Evolutionary conservation across 768 basidiomycete species (phyloP).

Genomic region (Suillus brevipes): DNA sequence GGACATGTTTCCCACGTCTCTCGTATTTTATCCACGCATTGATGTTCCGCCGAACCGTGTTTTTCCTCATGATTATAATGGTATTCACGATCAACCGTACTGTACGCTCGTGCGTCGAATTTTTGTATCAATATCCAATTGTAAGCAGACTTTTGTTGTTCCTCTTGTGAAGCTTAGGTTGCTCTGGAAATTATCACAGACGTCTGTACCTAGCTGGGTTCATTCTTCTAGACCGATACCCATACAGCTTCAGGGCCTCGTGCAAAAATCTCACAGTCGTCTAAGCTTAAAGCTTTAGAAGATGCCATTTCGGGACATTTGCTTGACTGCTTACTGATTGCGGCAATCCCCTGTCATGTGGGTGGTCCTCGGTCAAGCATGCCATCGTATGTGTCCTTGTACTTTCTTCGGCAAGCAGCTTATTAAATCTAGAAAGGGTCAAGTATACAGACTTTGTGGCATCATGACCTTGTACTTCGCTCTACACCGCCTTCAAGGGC

Average conservation of each 20-base stretch:
- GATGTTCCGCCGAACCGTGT: neutral
- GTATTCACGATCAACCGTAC: slow-evolving; percentile 6
- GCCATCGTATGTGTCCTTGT: slow-evolving; percentile 23
- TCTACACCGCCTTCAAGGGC: neutral
- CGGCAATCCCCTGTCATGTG: slow-evolving; percentile 11
- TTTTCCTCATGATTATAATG: slow-evolving; percentile 4
- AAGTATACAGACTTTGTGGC: slow-evolving; percentile 4
- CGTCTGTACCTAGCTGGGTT: neutral
- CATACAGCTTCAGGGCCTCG: no score
- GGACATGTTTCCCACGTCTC: neutral
- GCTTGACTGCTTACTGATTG: slow-evolving; percentile 28
- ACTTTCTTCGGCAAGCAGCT: slow-evolving; percentile 24
- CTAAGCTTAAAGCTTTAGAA: slow-evolving; percentile 13
- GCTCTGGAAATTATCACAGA: neutral
- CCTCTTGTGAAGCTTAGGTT: neutral
- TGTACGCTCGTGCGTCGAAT: neutral
- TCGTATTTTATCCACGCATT: neutral
- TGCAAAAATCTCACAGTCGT: neutral
- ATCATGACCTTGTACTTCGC: slow-evolving; percentile 20
- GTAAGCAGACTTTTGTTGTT: neutral
- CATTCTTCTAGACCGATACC: neutral
- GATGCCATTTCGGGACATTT: slow-evolving; percentile 30
- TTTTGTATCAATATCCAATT: neutral
- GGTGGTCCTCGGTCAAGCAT: slow-evolving; percentile 2
- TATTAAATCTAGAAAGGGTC: slow-evolving; percentile 17